Evolutionary conservation across 768 basidiomycete genomes (phyloP).

Genomic region (Mycena albidolilacea): DNA sequence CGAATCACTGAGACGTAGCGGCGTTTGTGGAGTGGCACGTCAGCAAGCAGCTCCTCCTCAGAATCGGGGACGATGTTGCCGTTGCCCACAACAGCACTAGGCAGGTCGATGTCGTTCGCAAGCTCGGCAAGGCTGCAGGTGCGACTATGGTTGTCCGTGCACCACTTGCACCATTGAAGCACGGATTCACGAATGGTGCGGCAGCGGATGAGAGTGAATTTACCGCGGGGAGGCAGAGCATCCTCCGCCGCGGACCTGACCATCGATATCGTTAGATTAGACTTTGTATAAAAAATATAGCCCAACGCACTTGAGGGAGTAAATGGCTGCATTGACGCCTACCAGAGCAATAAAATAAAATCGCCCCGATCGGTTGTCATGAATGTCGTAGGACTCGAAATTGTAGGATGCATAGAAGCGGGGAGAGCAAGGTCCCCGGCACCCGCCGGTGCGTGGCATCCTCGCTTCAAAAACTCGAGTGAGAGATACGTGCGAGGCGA

Average conservation of each 20-base stretch:
- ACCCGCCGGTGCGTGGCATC: not conserved
- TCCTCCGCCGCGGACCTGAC: no score
- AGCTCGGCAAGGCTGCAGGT: not conserved
- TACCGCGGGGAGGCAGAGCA: not conserved
- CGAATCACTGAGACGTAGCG: not conserved
- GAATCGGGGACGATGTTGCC: not conserved
- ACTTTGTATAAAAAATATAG: not conserved
- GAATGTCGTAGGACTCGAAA: not conserved
- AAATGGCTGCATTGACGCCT: conserved; percentile 1
- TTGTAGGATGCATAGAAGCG: not conserved
- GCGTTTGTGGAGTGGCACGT: not conserved
- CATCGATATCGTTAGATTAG: not conserved
- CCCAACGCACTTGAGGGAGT: not conserved
- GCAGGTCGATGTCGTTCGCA: not conserved
- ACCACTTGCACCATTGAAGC: not conserved
- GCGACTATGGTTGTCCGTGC: not conserved
- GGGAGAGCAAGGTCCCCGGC: not conserved
- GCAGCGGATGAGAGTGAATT: not conserved
- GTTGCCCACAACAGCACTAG: not conserved
- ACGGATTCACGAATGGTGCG: not conserved
- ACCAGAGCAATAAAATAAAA: not conserved
- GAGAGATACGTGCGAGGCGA: not conserved
- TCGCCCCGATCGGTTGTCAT: not conserved
- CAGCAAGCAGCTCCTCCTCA: not conserved
- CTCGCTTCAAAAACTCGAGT: not conserved